Evolutionary conservation across 2,329 filamentous ascomycete genomes (phyloP).

Genomic region (Fusarium circinatum): DNA sequence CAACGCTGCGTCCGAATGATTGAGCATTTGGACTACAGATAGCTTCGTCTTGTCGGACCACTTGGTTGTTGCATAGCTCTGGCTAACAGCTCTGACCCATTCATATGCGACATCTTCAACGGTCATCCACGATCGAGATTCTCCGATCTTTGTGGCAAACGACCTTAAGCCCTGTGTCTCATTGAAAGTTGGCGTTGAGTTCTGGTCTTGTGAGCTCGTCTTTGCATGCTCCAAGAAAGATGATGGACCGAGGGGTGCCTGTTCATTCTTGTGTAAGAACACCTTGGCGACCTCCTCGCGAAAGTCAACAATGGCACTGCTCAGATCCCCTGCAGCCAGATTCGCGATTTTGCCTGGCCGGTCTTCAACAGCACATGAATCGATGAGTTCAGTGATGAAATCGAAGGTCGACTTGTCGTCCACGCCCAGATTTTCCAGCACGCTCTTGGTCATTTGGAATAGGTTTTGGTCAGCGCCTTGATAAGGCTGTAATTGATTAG

Average conservation of each 20-base stretch:
- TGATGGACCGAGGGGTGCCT: slow-evolving; percentile 63
- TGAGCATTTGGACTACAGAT: slow-evolving; percentile 66
- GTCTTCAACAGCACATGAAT: slow-evolving; percentile 62
- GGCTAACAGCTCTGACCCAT: slow-evolving; percentile 63
- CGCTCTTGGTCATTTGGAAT: slow-evolving; percentile 65
- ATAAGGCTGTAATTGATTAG: slow-evolving; percentile 65
- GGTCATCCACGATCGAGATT: slow-evolving; percentile 58
- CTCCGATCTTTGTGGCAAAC: slow-evolving; percentile 62
- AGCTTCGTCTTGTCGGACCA: slow-evolving; percentile 70
- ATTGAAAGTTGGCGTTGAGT: slow-evolving; percentile 60
- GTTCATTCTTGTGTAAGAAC: slow-evolving; percentile 64
- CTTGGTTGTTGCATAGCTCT: slow-evolving; percentile 62
- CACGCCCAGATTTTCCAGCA: slow-evolving; percentile 65
- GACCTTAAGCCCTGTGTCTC: slow-evolving; percentile 61
- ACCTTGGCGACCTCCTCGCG: slow-evolving; percentile 64
- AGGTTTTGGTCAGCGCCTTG: slow-evolving; percentile 67
- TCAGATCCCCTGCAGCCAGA: slow-evolving; percentile 60
- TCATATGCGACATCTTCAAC: slow-evolving; percentile 68
- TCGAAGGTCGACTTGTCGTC: slow-evolving; percentile 59
- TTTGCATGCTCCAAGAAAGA: slow-evolving; percentile 74
- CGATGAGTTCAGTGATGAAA: slow-evolving; percentile 61
- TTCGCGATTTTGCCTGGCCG: slow-evolving; percentile 60
- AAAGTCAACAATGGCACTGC: slow-evolving; percentile 59
- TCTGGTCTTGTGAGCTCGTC: slow-evolving; percentile 61
- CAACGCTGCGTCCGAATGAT: slow-evolving; percentile 62